phyloP scores from a whole-genome alignment of 164 flowering plant genomes.

The Sedum album region DNA sequence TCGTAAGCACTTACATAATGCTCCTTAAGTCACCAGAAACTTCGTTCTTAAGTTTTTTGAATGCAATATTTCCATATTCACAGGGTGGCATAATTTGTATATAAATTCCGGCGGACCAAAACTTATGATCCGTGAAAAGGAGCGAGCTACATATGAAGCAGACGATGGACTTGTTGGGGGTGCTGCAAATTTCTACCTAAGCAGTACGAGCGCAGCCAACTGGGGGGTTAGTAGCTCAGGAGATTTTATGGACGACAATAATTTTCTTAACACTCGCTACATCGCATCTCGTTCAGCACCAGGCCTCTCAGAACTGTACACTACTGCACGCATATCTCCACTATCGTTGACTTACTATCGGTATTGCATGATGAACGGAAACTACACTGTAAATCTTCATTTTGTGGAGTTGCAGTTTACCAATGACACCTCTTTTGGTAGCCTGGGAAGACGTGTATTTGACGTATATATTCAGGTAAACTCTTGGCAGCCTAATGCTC shows the following conservation, averaged over 20 bases:
- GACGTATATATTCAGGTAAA: conserved; percentile 67
- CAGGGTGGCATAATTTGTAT: conserved; percentile 45
- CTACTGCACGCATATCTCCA: conserved; percentile 58
- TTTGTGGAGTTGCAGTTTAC: conserved; percentile 67
- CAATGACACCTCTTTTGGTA: conserved; percentile 35
- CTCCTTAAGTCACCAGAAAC: neutral
- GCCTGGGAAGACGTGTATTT: conserved; percentile 67
- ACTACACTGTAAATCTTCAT: conserved; percentile 49
- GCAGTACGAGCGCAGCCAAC: conserved; percentile 13
- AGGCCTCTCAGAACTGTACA: conserved; percentile 36
- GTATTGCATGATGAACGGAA: conserved; percentile 46
- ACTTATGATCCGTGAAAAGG: conserved; percentile 17
- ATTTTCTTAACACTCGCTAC: conserved; percentile 25
- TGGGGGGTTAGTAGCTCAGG: conserved; percentile 85
- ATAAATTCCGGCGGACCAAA: conserved; percentile 77
- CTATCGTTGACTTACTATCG: conserved; percentile 52
- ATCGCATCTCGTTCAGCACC: conserved; percentile 16
- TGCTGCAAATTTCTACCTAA: conserved; percentile 27
- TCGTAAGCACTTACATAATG: conserved; percentile 31
- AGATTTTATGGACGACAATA: conserved; percentile 55
- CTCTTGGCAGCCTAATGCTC: neutral
- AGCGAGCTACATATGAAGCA: conserved; percentile 30
- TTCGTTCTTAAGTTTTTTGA: neutral
- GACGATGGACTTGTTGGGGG: conserved; percentile 44
- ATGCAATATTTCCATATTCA: conserved; percentile 1